Evolutionary conservation across 23 red algal species (phyloP).

Genomic region (Agarophyton chilense): DNA sequence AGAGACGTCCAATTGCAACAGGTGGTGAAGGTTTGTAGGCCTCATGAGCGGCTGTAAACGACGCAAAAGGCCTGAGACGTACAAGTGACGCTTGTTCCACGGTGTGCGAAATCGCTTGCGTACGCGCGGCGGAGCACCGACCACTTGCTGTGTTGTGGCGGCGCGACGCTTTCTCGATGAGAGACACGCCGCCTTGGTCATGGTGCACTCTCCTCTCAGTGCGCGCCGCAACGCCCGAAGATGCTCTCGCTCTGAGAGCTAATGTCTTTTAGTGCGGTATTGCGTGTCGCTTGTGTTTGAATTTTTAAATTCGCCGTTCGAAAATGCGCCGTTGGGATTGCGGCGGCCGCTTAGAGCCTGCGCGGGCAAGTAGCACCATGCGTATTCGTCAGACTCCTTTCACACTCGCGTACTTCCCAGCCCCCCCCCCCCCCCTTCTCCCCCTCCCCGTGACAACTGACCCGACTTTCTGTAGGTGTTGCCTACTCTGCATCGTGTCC

Average conservation of each 20-base stretch:
- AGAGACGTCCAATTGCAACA: background rate
- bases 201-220: background rate
- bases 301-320: background rate
- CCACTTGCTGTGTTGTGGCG: background rate
- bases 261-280: too few species aligned
- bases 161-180: background rate
- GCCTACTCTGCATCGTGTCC: too few species aligned
- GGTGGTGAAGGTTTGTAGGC: background rate
- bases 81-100: background rate
- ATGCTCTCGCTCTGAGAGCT: too few species aligned
- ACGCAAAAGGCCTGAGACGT: background rate
- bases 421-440: too few species aligned
- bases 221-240: too few species aligned
- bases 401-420: too few species aligned
- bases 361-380: too few species aligned
- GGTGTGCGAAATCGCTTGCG: background rate
- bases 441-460: too few species aligned
- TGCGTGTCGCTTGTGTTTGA: background rate
- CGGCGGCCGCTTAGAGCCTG: too few species aligned
- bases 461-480: too few species aligned
- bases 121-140: background rate
- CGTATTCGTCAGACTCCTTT: too few species aligned
- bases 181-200: background rate
- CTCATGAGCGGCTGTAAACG: slow-evolving; percentile 22
- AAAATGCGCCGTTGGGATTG: background rate